phyloP scores from a whole-genome alignment of 169 alveolate species.

The Plasmodium berghei region DNA sequence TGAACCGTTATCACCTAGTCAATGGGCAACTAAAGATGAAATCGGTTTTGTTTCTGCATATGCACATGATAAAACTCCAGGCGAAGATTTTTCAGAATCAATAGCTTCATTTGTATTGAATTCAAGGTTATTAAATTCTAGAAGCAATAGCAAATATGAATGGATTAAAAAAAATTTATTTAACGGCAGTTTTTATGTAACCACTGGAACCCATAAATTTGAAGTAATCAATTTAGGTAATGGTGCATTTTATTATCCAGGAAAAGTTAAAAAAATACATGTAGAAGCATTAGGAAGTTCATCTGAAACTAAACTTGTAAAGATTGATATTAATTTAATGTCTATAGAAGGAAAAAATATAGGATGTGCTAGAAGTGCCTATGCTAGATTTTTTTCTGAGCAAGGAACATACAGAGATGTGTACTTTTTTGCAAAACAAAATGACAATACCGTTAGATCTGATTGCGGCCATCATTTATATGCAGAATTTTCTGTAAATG shows the following conservation, averaged over 20 bases:
- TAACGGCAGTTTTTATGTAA: constrained; percentile 83
- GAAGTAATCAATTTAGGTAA: constrained; percentile 84
- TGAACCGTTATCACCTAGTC: constrained; percentile 83
- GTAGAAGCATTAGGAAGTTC: constrained; percentile 78
- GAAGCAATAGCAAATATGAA: constrained; percentile 76
- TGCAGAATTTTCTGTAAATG: constrained; percentile 36
- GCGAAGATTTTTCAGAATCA: constrained; percentile 85
- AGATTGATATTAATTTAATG: constrained; percentile 69
- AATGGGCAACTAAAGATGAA: constrained; percentile 84
- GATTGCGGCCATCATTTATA: constrained; percentile 77
- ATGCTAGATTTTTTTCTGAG: constrained; percentile 81
- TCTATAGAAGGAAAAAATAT: constrained; percentile 40
- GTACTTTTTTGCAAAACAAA: neutral
- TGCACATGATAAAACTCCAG: constrained; percentile 87
- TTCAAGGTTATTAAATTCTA: constrained; percentile 77
- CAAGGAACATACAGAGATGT: constrained; percentile 81
- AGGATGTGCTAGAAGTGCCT: constrained; percentile 80
- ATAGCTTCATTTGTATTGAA: constrained; percentile 83
- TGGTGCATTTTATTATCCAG: constrained; percentile 83
- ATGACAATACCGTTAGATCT: neutral
- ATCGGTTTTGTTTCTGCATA: constrained; percentile 83
- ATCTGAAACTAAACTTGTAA: constrained; percentile 79
- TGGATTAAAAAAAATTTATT: constrained; percentile 79
- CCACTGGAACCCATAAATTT: constrained; percentile 83
- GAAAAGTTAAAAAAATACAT: constrained; percentile 76